Evolutionary conservation across 306 rosid species (phyloP).

Genomic region (Styphnolobium japonicum): DNA sequence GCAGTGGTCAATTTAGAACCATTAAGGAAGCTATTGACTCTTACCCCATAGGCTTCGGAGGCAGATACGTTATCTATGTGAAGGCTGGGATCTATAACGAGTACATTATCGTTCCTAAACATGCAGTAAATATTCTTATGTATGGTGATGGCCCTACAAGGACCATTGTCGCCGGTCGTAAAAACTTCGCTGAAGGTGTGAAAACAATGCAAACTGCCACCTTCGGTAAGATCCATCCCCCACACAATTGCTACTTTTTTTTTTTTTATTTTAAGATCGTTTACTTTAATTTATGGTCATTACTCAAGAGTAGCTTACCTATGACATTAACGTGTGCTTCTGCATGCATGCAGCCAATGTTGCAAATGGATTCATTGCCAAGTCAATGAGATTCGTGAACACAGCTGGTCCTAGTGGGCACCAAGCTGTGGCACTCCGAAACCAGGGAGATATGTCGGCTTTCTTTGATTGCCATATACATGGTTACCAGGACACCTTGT

Average conservation of each 20-base stretch:
- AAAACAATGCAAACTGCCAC: slow-evolving; percentile 39
- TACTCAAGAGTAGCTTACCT: neutral
- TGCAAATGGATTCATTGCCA: slow-evolving; percentile 53
- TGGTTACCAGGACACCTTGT: slow-evolving; percentile 69
- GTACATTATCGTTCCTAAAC: slow-evolving; percentile 39
- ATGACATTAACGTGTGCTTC: neutral
- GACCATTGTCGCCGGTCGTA: slow-evolving; percentile 38
- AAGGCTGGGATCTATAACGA: slow-evolving; percentile 68
- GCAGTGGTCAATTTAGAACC: slow-evolving; percentile 60
- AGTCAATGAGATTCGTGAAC: slow-evolving; percentile 66
- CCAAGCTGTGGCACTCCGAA: slow-evolving; percentile 80
- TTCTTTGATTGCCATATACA: slow-evolving; percentile 56
- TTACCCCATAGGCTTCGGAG: slow-evolving; percentile 37
- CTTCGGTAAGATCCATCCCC: slow-evolving; percentile 28
- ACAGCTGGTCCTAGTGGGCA: slow-evolving; percentile 56
- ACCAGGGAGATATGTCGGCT: slow-evolving; percentile 54
- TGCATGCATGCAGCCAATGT: slow-evolving; percentile 18
- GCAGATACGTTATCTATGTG: slow-evolving; percentile 59
- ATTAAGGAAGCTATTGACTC: slow-evolving; percentile 52
- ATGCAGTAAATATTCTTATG: slow-evolving; percentile 37
- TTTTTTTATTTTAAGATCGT: too few species aligned
- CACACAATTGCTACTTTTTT: too few species aligned
- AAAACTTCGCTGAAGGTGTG: slow-evolving; percentile 21
- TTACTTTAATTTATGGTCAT: too few species aligned
- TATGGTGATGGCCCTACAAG: slow-evolving; percentile 73